Percentiles rank a stretch among this genome's conserved stretches.
Conservation (phyloP, 139 green algal genomes). For the Chlamydomonas sp. region DNA sequence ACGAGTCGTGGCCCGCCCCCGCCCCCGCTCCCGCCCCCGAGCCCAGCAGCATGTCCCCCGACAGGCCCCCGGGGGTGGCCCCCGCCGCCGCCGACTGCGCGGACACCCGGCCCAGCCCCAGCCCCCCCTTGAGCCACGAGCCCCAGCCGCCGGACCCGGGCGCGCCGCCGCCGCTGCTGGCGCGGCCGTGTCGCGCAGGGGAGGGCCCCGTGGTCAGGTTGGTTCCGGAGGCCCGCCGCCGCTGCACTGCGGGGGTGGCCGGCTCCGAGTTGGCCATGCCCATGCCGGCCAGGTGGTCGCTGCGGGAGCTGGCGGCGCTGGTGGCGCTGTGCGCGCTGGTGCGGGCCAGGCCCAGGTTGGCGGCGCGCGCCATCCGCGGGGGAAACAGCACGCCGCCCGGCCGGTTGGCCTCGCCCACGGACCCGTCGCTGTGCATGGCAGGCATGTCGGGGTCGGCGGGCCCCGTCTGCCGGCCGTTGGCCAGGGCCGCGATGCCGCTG, state of each 20-base stretch:
- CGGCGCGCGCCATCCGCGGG: too few species aligned
- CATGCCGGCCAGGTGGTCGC: neutral
- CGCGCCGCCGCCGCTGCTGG: neutral
- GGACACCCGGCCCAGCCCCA: slow-evolving; percentile 19
- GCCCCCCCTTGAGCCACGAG: neutral
- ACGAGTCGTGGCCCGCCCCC: neutral
- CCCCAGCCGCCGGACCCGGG: slow-evolving; percentile 9
- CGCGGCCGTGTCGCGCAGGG: neutral
- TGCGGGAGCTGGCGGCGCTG: neutral
- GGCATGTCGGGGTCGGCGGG: too few species aligned
- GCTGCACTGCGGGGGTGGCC: neutral
- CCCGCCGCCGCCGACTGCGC: slow-evolving; percentile 3
- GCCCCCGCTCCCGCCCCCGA: neutral
- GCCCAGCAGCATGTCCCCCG: neutral
- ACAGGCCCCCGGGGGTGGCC: neutral
- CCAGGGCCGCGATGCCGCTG: too few species aligned
- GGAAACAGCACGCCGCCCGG: too few species aligned
- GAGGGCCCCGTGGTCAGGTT: neutral
- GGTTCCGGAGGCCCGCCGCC: neutral
- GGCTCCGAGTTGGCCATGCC: neutral
- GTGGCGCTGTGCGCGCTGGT: neutral
- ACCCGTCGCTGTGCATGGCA: too few species aligned
- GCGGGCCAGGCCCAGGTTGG: neutral
- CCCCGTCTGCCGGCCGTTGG: too few species aligned
- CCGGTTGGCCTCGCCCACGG: too few species aligned